Evolutionary conservation across 345 rosid genomes (phyloP).

Genomic region (Eucalyptus regnans): DNA sequence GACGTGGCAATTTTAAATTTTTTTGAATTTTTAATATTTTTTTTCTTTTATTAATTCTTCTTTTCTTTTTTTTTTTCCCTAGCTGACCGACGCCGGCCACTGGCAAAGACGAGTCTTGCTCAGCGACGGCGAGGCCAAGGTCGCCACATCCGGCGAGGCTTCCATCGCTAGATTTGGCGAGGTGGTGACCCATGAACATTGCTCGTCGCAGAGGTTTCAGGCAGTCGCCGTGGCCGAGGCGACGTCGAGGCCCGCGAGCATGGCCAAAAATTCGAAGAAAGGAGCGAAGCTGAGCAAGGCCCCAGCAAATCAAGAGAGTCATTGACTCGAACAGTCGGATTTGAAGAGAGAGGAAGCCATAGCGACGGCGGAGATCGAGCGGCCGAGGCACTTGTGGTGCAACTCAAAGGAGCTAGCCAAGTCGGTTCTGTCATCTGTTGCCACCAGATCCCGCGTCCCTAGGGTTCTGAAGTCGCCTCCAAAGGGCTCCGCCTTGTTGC

Average conservation of each 20-base stretch:
- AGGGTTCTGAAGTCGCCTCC: constrained; percentile 94
- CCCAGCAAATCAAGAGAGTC: neutral
- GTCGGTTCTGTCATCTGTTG: constrained; percentile 23
- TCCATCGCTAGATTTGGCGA: too few relatives aligned
- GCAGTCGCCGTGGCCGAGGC: constrained; percentile 33
- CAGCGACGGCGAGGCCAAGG: too few relatives aligned
- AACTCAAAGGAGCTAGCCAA: constrained; percentile 66
- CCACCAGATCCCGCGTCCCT: constrained; percentile 59
- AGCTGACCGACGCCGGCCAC: too few relatives aligned
- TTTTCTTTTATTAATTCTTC: too few relatives aligned
- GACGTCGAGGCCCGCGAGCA: constrained; percentile 28
- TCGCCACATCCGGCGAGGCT: too few relatives aligned
- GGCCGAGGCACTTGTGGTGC: constrained; percentile 34
- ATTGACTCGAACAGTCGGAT: constrained; percentile 5
- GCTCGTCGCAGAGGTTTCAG: constrained; percentile 69
- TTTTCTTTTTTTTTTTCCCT: too few relatives aligned
- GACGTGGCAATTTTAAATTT: too few relatives aligned
- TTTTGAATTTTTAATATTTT: too few relatives aligned
- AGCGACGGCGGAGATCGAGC: constrained; percentile 14
- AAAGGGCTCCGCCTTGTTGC: constrained; percentile 25
- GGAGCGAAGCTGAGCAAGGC: constrained; percentile 12
- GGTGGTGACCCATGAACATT: constrained; percentile 9
- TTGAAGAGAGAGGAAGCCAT: constrained; percentile 24
- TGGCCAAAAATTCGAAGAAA: constrained; percentile 35
- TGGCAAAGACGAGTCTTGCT: too few relatives aligned